phyloP scores from a whole-genome alignment of 306 rosid species.

The Cicer bijugum region DNA sequence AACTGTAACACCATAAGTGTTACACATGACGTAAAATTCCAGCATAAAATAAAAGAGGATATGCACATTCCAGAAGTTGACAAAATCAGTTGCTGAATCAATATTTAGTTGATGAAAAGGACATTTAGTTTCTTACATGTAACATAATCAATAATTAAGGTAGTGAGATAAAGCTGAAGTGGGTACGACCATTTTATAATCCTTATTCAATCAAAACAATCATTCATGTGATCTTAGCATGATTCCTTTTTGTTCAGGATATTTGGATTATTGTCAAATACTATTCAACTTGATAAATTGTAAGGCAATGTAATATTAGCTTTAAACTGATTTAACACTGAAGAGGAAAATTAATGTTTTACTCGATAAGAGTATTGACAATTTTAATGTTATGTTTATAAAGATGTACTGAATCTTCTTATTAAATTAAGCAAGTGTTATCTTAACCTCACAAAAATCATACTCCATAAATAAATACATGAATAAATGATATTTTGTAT shows the following conservation, averaged over 20 bases:
- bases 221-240: not conserved
- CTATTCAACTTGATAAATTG: slow-evolving; percentile 2
- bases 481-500: not conserved
- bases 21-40: slow-evolving; percentile 17
- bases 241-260: slow-evolving; percentile 18
- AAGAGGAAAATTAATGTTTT: not conserved
- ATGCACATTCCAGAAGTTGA: slow-evolving; percentile 33
- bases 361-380: not conserved
- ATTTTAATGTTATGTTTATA: not conserved
- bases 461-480: not conserved
- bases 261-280: not conserved
- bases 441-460: not conserved
- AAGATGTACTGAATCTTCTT: not conserved
- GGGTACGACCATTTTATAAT: not conserved
- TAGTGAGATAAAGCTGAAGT: not conserved
- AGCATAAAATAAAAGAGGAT: slow-evolving; percentile 25
- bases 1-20: not conserved
- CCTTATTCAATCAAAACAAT: not conserved
- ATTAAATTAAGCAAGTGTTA: not conserved
- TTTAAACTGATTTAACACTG: not conserved
- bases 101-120: not conserved
- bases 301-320: not conserved
- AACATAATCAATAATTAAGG: not conserved
- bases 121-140: not conserved
- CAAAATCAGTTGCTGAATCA: slow-evolving; percentile 12